phyloP scores from a whole-genome alignment of 1,139 yeast species.

The Arxiozyma telluris region DNA sequence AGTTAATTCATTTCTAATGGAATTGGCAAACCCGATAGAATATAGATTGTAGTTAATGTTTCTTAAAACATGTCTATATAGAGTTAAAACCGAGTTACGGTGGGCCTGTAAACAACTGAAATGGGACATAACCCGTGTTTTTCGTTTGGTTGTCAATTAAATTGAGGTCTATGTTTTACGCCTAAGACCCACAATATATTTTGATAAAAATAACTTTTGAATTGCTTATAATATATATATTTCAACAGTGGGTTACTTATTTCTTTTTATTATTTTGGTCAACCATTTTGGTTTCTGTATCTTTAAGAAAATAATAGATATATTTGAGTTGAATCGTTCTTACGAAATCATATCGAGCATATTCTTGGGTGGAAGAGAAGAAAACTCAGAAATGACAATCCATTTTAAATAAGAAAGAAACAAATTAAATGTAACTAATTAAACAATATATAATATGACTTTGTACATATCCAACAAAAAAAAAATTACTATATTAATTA shows the following conservation, averaged over 20 bases:
- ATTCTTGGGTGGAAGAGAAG: slow-evolving; percentile 9
- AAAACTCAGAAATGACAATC: background rate
- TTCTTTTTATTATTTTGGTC: too few relatives aligned
- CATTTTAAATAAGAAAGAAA: background rate
- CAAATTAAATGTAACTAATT: background rate
- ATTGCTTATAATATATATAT: too few relatives aligned
- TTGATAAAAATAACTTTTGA: too few relatives aligned
- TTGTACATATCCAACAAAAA: background rate
- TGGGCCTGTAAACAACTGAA: slow-evolving; percentile 26
- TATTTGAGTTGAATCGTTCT: background rate
- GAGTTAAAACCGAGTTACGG: slow-evolving; percentile 16
- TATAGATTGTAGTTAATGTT: slow-evolving; percentile 10
- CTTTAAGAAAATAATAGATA: too few relatives aligned
- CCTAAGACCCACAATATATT: background rate
- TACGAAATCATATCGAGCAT: background rate
- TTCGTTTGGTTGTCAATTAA: background rate
- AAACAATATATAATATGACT: background rate
- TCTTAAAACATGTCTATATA: slow-evolving; percentile 23
- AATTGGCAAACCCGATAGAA: slow-evolving; percentile 13
- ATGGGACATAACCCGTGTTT: slow-evolving; percentile 29
- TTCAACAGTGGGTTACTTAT: too few relatives aligned
- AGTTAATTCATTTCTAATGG: slow-evolving; percentile 9
- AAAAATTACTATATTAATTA: background rate
- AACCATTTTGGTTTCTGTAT: too few relatives aligned
- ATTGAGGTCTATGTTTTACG: background rate